Conservation (phyloP, 305 asterid species). For the Fraxinus dipetala region DNA sequence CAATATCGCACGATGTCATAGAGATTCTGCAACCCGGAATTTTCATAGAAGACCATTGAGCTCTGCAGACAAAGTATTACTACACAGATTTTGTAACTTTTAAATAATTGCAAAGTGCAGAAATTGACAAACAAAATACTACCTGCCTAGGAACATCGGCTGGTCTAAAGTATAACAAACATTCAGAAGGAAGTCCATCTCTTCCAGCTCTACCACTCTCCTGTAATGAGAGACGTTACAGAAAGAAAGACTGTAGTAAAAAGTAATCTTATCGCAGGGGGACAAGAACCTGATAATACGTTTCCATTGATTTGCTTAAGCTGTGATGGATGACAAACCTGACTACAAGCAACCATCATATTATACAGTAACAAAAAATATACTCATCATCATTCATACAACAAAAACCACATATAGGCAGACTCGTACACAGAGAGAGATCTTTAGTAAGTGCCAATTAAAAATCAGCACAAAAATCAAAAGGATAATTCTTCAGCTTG, state of each 20-base stretch:
- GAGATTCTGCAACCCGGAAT: constrained; percentile 86
- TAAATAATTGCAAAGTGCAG: constrained; percentile 17
- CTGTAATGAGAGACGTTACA: constrained; percentile 42
- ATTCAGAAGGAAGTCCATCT: constrained; percentile 98
- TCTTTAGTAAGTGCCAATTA: neutral
- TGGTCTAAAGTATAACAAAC: constrained; percentile 84
- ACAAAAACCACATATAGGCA: constrained; percentile 3
- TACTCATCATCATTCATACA: constrained; percentile 4
- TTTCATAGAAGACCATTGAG: constrained; percentile 97
- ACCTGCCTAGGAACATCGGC: constrained; percentile 97
- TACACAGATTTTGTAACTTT: constrained; percentile 17
- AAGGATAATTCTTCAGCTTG: neutral
- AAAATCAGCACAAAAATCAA: neutral
- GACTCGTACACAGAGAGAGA: neutral
- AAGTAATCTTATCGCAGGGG: constrained; percentile 20
- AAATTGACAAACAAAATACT: constrained; percentile 15
- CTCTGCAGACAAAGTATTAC: constrained; percentile 54
- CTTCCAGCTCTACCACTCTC: constrained; percentile 99
- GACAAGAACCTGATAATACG: constrained; percentile 83
- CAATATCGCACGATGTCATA: constrained; percentile 78
- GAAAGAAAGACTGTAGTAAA: constrained; percentile 19
- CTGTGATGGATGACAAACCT: constrained; percentile 98
- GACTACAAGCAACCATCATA: constrained; percentile 54
- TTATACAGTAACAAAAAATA: constrained; percentile 23
- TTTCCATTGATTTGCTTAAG: constrained; percentile 97